Evolutionary conservation across 352 stramenopile species (phyloP).

Genomic region (Globisporangium sylvaticum): DNA sequence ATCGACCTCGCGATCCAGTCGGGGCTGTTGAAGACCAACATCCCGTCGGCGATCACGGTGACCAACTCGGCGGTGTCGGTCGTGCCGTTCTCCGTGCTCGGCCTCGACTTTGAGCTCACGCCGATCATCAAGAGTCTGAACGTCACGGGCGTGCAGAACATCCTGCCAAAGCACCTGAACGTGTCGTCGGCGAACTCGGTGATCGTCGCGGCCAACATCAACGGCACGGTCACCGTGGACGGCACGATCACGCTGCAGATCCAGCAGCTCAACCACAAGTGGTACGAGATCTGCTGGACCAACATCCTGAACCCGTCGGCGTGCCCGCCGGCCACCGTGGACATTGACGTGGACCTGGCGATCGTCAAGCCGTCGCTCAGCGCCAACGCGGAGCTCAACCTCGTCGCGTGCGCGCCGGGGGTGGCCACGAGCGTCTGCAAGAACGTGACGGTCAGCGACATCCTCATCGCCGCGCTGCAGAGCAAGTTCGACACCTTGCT

Average conservation of each 20-base stretch:
- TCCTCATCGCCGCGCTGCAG: slow-evolving; percentile 8
- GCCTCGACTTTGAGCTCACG: slow-evolving; percentile 46
- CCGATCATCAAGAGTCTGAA: slow-evolving; percentile 48
- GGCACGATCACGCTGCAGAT: slow-evolving; percentile 3
- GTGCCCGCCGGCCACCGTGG: slow-evolving; percentile 1
- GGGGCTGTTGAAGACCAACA: slow-evolving; percentile 21
- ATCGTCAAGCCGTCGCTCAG: slow-evolving; percentile 7
- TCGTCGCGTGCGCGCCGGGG: background rate
- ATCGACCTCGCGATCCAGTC: slow-evolving; percentile 30
- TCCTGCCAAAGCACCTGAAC: slow-evolving; percentile 31
- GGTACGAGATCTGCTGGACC: slow-evolving; percentile 14
- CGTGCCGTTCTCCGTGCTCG: slow-evolving; percentile 37
- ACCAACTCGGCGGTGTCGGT: slow-evolving; percentile 22
- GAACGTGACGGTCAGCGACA: slow-evolving; percentile 11
- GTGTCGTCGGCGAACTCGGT: slow-evolving; percentile 4
- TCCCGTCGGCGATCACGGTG: slow-evolving; percentile 24
- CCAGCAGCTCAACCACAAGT: slow-evolving; percentile 14
- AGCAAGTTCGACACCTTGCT: slow-evolving; percentile 7
- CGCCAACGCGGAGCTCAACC: slow-evolving; percentile 1
- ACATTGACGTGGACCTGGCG: slow-evolving; percentile 6
- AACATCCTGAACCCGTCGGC: slow-evolving; percentile 4
- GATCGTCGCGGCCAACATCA: slow-evolving; percentile 4
- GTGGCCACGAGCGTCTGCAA: slow-evolving; percentile 3
- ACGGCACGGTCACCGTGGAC: slow-evolving; percentile 6
- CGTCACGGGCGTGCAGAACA: slow-evolving; percentile 38